These are phyloP conservation scores for Trametopsis cervina DNA, from an alignment of 768 basidiomycete species.

Conservation along the genomic window DNA sequence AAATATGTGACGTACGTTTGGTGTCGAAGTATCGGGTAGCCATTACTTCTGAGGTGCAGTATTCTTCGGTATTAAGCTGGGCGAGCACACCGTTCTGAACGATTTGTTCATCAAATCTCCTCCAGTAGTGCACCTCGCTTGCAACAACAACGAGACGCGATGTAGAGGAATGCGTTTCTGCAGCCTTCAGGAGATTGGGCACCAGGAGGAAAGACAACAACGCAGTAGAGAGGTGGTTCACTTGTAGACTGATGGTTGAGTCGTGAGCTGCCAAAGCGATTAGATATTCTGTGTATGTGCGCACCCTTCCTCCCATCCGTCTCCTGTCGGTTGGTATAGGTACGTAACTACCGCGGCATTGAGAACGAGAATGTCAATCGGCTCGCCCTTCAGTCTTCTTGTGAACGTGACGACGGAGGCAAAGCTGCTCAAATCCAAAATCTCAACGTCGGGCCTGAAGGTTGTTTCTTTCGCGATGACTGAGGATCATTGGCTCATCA, in stretches of 20 bases:
- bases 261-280: not conserved
- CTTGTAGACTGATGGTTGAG: slow-evolving; percentile 31
- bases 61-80: slow-evolving; percentile 19
- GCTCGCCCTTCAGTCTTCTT: slow-evolving; percentile 12
- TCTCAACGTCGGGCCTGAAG: slow-evolving; percentile 13
- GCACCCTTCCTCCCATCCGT: slow-evolving; percentile 23
- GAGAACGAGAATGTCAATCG: no score
- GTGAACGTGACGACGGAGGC: slow-evolving; percentile 20
- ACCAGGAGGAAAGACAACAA: slow-evolving; percentile 35
- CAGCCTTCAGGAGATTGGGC: slow-evolving; percentile 34
- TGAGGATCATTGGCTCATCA: not conserved
- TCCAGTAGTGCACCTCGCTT: not conserved
- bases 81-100: slow-evolving; percentile 19
- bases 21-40: slow-evolving; percentile 3
- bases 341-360: slow-evolving; percentile 14
- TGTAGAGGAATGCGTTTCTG: slow-evolving; percentile 13
- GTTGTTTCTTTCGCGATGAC: slow-evolving; percentile 15
- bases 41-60: slow-evolving; percentile 16
- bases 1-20: not conserved
- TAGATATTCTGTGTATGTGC: no score
- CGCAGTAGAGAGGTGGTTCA: slow-evolving; percentile 35
- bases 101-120: not conserved
- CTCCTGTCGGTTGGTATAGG: slow-evolving; percentile 21
- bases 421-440: slow-evolving; percentile 20
- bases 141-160: slow-evolving; percentile 4